These are phyloP conservation scores for Sugiyamaella chiloensis DNA, from an alignment of 805 yeast species.

Conservation along the genomic window DNA sequence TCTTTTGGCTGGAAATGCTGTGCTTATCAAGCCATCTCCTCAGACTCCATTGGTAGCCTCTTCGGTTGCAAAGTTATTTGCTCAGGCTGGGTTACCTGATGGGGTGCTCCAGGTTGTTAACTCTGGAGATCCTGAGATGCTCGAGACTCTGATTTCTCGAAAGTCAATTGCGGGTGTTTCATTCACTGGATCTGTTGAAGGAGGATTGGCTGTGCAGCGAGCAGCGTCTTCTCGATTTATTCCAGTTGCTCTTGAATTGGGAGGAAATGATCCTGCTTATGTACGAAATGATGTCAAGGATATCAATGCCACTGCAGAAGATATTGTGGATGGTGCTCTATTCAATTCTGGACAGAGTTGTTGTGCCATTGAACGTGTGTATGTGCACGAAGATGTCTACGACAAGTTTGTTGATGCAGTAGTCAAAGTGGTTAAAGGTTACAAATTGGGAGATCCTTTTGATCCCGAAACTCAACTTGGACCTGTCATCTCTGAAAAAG, in stretches of 20 bases:
- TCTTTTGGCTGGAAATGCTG: constrained; percentile 79
- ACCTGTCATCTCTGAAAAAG: constrained; percentile 52
- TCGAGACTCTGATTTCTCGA: constrained; percentile 64
- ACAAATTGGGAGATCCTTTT: constrained; percentile 80
- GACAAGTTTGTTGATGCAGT: constrained; percentile 62
- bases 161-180: constrained; percentile 74
- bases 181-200: constrained; percentile 86
- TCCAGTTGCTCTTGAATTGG: constrained; percentile 81
- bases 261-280: constrained; percentile 88
- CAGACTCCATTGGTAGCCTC: constrained; percentile 82
- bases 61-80: constrained; percentile 58
- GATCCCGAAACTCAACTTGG: constrained; percentile 66
- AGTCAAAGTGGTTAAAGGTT: constrained; percentile 43
- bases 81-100: constrained; percentile 76
- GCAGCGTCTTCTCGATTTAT: constrained; percentile 70
- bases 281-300: constrained; percentile 75
- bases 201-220: constrained; percentile 63
- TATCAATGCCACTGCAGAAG: constrained; percentile 59
- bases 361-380: constrained; percentile 87
- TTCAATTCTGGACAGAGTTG: constrained; percentile 92
- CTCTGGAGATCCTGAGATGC: constrained; percentile 66
- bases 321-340: constrained; percentile 71
- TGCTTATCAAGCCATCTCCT: constrained; percentile 83
- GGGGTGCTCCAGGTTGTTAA: constrained; percentile 80
- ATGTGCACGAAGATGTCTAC: constrained; percentile 71